phyloP scores from a whole-genome alignment of 1,284 basidiomycete species.

The Mycena sp. region DNA sequence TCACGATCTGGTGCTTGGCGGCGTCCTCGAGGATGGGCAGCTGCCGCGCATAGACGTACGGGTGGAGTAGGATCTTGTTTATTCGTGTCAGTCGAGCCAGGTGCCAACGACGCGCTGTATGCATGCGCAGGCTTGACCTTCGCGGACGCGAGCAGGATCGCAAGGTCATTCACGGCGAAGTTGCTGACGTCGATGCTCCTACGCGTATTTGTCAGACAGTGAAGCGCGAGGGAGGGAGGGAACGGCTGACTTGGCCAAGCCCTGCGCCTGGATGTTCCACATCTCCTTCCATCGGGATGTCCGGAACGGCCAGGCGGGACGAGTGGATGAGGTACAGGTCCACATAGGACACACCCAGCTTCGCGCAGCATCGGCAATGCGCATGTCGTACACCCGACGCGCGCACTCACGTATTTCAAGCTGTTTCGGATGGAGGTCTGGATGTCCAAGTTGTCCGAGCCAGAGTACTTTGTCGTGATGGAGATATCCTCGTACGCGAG shows the following conservation, averaged over 20 bases:
- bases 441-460: conserved; percentile 59
- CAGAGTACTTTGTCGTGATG: conserved; percentile 69
- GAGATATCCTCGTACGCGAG: conserved; percentile 54
- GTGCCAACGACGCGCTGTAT: conserved; percentile 47
- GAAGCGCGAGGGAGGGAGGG: conserved; percentile 26
- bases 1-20: conserved; percentile 67
- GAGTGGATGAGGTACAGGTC: conserved; percentile 78
- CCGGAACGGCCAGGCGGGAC: conserved; percentile 57
- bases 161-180: conserved; percentile 68
- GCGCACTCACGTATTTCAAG: conserved; percentile 57
- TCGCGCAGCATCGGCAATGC: background rate
- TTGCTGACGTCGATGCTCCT: conserved; percentile 87
- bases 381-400: background rate
- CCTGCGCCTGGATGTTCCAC: conserved; percentile 41
- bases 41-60: conserved; percentile 69
- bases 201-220: conserved; percentile 31
- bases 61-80: conserved; percentile 69
- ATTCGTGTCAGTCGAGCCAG: background rate
- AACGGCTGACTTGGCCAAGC: conserved; percentile 56
- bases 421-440: conserved; percentile 65
- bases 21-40: conserved; percentile 69
- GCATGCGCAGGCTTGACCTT: conserved; percentile 77
- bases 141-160: conserved; percentile 64
- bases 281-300: conserved; percentile 66
- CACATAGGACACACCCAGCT: conserved; percentile 73